These are phyloP conservation scores for Parathielavia appendiculata DNA, from an alignment of 495 filamentous ascomycete species.

Conservation along the genomic window DNA sequence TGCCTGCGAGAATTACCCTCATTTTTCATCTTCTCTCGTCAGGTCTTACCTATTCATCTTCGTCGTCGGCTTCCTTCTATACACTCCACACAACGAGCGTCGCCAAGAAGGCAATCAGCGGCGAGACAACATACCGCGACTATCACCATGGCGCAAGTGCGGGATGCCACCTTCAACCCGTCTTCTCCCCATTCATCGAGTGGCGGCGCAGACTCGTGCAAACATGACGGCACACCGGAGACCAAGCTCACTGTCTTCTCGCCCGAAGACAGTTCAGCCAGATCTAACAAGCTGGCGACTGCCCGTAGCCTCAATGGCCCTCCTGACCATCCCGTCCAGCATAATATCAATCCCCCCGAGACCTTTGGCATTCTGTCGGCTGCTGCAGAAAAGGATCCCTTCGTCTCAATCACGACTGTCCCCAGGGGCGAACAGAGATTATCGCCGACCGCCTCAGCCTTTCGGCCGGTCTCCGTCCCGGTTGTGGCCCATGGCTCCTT, in stretches of 20 bases:
- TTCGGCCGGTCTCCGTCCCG: constrained; percentile 36
- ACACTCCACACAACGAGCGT: neutral
- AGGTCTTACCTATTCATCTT: constrained; percentile 14
- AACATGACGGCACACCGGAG: constrained; percentile 54
- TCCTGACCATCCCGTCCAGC: constrained; percentile 13
- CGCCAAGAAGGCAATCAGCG: neutral
- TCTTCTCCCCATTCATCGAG: constrained; percentile 56
- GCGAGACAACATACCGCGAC: neutral
- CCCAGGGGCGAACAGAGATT: constrained; percentile 39
- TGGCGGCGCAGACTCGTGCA: constrained; percentile 48
- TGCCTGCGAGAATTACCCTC: constrained; percentile 12
- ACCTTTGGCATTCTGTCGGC: constrained; percentile 16
- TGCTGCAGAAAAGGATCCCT: constrained; percentile 40
- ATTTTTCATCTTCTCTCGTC: constrained; percentile 12
- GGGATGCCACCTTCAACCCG: constrained; percentile 39
- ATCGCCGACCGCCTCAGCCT: constrained; percentile 47
- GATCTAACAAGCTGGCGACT: constrained; percentile 30
- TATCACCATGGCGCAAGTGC: constrained; percentile 30
- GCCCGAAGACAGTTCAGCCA: constrained; percentile 49
- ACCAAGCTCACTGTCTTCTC: constrained; percentile 59
- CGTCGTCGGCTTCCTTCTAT: constrained; percentile 15
- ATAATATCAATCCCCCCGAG: constrained; percentile 13
- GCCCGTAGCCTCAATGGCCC: constrained; percentile 21
- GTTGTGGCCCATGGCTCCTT: constrained; percentile 31
- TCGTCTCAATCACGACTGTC: constrained; percentile 30